Conservation (phyloP, 1,139 yeast genomes). For the Pichia sp. region DNA sequence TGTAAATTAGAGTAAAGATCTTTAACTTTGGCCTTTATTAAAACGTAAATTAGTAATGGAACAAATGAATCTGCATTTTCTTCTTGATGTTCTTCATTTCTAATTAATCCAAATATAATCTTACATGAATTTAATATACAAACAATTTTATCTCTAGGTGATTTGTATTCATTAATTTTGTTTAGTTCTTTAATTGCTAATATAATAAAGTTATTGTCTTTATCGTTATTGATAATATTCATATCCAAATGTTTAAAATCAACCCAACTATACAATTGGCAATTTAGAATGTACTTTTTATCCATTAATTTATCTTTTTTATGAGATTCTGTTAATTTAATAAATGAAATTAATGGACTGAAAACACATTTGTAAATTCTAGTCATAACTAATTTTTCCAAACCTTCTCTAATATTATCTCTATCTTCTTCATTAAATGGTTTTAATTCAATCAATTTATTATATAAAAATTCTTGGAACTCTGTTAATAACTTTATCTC, state of each 20-base stretch:
- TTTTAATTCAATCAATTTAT: constrained; percentile 56
- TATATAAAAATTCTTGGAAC: constrained; percentile 64
- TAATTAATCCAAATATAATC: constrained; percentile 79
- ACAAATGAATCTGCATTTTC: constrained; percentile 93
- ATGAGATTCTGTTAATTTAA: constrained; percentile 44
- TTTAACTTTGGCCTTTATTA: constrained; percentile 59
- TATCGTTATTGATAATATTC: constrained; percentile 39
- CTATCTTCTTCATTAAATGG: constrained; percentile 65
- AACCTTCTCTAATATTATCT: constrained; percentile 65
- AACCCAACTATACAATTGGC: constrained; percentile 67
- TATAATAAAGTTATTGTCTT: constrained; percentile 53
- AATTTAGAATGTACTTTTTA: constrained; percentile 45
- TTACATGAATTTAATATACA: constrained; percentile 89
- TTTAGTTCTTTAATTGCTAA: constrained; percentile 67
- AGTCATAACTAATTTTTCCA: constrained; percentile 90
- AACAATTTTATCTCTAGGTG: constrained; percentile 91
- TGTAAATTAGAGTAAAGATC: constrained; percentile 68
- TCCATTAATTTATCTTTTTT: constrained; percentile 62
- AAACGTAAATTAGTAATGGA: constrained; percentile 76
- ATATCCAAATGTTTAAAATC: constrained; percentile 77
- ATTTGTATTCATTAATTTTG: constrained; percentile 75
- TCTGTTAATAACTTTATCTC: constrained; percentile 71
- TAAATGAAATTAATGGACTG: constrained; percentile 61
- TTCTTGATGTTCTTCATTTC: constrained; percentile 37
- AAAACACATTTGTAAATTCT: constrained; percentile 72